Base-by-base conservation (phyloP, 2,329 filamentous ascomycete species). In the Aspergillus jensenii region DNA sequence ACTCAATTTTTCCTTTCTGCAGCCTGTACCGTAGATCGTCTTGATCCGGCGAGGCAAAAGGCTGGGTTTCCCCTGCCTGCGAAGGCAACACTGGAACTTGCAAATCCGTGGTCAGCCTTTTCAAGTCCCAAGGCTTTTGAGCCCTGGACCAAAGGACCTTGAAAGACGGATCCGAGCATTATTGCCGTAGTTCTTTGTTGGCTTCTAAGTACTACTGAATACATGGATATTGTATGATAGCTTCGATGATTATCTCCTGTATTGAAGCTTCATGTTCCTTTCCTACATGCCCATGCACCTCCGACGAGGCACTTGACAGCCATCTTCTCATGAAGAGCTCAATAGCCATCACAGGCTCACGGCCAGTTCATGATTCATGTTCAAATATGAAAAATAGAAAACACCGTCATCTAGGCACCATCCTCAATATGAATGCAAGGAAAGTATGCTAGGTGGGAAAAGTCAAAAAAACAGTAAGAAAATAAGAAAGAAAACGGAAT, bases 361-460 rank as follows among this genome's bases (percentile, higher is more conserved):
- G 27, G 41, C 31, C 27, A 39, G 23, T 41, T 31, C 12, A 54
- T 45, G 40, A 54, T 44, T 23, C 41, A 47, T 37, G 43, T 54
- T 21, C 23, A 19, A 46, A 27, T 27, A 47, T 21, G 31, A 31
- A 40, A 44, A 37, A 48, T 4, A 19, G 3, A n/a, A 47, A 54
- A 54, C 44, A 41, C 44, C 23, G 37, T 33, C 35, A 40, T 48
- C 44, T 41, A 41, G 35, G 12, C 33, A 56, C 43, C 44, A 21
- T 53, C 55, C n/a, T 54, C 40, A 49, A 46, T 15, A 46, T 37
- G 37, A 45, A 45, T 53, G 17, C 46, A 60, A 48, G 55, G 39
- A 23, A 35, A 39, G 52, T 23, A 41, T 25, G 11, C 47, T 55
- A 55, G 57, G 39, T 46, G 31, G 44, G 40, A n/a, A 58, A 31